These are phyloP conservation scores for Petunia hybrid DNA, from an alignment of 305 asterid species.

Conservation along the genomic window DNA sequence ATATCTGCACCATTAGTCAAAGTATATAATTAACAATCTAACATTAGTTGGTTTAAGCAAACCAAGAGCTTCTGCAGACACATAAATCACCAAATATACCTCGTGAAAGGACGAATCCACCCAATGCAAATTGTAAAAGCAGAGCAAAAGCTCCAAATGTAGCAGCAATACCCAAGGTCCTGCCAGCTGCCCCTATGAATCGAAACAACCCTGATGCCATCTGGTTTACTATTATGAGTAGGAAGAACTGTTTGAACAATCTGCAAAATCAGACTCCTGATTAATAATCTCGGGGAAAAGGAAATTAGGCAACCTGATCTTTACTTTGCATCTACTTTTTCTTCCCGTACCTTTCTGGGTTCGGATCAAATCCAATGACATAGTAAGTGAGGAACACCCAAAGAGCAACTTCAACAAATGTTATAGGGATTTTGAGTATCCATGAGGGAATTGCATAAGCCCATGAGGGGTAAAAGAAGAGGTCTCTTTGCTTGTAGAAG, in stretches of 20 bases:
- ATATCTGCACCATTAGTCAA: constrained; percentile 45
- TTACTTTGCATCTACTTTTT: neutral
- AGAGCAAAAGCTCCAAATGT: constrained; percentile 68
- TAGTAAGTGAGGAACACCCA: constrained; percentile 77
- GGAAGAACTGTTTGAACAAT: constrained; percentile 65
- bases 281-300: neutral
- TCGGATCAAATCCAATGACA: constrained; percentile 77
- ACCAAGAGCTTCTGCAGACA: neutral
- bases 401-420: constrained; percentile 59
- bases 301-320: neutral
- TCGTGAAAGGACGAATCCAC: constrained; percentile 79
- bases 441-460: constrained; percentile 77
- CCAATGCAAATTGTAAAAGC: constrained; percentile 63
- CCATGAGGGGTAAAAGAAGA: constrained; percentile 78
- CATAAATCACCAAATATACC: constrained; percentile 43
- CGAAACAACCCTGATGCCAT: constrained; percentile 67
- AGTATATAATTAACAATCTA: constrained; percentile 7
- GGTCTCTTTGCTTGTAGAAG: constrained; percentile 81
- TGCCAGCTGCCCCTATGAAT: constrained; percentile 59
- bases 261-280: constrained; percentile 36
- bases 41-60: neutral
- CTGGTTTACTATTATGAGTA: constrained; percentile 58
- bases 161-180: constrained; percentile 73
- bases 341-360: constrained; percentile 56
- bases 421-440: constrained; percentile 69